phyloP scores from a whole-genome alignment of 441 rosid genomes.

The Brassica balearica region DNA sequence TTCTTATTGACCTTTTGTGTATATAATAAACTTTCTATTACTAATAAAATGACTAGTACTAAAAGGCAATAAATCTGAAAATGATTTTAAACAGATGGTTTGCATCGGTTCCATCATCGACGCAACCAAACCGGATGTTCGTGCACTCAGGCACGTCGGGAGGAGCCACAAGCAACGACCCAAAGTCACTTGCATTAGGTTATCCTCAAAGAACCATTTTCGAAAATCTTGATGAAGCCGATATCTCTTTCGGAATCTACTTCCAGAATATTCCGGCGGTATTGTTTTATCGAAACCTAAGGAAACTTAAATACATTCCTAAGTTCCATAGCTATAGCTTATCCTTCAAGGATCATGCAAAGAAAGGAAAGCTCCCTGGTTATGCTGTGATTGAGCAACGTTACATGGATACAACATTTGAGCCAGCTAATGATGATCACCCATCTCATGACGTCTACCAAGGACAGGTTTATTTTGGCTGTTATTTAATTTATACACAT shows the following conservation, averaged over 20 bases:
- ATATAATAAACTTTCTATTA: neutral
- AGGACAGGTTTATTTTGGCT: constrained; percentile 51
- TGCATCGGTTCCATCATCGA: constrained; percentile 87
- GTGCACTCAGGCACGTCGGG: constrained; percentile 81
- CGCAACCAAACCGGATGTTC: constrained; percentile 83
- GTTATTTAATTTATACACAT: neutral
- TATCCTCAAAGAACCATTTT: constrained; percentile 88
- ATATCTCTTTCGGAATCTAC: constrained; percentile 74
- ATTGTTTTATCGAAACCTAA: constrained; percentile 66
- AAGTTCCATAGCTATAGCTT: constrained; percentile 59
- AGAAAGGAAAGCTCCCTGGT: constrained; percentile 64
- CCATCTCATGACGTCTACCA: constrained; percentile 91
- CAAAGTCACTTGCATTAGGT: constrained; percentile 59
- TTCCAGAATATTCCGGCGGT: constrained; percentile 84
- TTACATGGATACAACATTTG: constrained; percentile 57
- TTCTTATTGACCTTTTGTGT: neutral
- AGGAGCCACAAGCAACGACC: constrained; percentile 84
- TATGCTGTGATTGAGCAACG: constrained; percentile 88
- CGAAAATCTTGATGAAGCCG: constrained; percentile 63
- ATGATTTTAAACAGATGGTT: constrained; percentile 66
- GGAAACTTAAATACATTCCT: constrained; percentile 67
- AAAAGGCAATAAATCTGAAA: constrained; percentile 3
- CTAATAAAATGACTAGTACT: neutral
- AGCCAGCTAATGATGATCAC: constrained; percentile 85
- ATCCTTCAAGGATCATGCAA: constrained; percentile 60